phyloP scores from a whole-genome alignment of 2,329 filamentous ascomycete species.

The Chaetomium strumarium region DNA sequence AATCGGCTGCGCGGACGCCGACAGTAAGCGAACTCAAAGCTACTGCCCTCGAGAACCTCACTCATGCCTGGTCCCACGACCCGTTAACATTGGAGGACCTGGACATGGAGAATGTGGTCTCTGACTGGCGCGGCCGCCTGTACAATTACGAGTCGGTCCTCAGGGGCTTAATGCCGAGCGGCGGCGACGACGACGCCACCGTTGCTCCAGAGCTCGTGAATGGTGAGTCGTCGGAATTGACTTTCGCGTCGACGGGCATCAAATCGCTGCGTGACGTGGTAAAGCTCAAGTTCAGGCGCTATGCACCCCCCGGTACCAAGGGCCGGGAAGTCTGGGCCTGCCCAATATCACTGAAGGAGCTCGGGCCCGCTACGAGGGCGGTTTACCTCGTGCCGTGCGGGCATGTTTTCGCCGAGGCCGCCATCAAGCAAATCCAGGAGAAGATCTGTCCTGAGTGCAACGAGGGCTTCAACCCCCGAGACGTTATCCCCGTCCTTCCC shows the following conservation, averaged over 20 bases:
- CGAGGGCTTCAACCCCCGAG: slow-evolving; percentile 60
- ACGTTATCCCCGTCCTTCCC: slow-evolving; percentile 79
- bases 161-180: slow-evolving; percentile 48
- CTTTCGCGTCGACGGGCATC: slow-evolving; percentile 53
- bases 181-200: slow-evolving; percentile 39
- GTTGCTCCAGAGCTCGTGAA: slow-evolving; percentile 13
- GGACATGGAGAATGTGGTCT: slow-evolving; percentile 65
- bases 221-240: slow-evolving; percentile 27
- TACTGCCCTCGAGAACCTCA: slow-evolving; percentile 74
- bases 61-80: slow-evolving; percentile 81
- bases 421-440: slow-evolving; percentile 72
- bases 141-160: slow-evolving; percentile 95
- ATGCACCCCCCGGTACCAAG: slow-evolving; percentile 30
- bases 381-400: slow-evolving; percentile 94
- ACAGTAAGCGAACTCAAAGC: slow-evolving; percentile 86
- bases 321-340: slow-evolving; percentile 66
- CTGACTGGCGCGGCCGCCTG: slow-evolving; percentile 74
- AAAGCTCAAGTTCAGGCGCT: slow-evolving; percentile 67
- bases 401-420: slow-evolving; percentile 84
- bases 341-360: slow-evolving; percentile 77
- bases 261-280: slow-evolving; percentile 81
- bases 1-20: slow-evolving; percentile 77
- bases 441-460: slow-evolving; percentile 66
- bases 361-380: slow-evolving; percentile 72
- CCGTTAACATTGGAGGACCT: slow-evolving; percentile 77